phyloP scores from a whole-genome alignment of 2,329 filamentous ascomycete species.

The Endocalyx cinctus region DNA sequence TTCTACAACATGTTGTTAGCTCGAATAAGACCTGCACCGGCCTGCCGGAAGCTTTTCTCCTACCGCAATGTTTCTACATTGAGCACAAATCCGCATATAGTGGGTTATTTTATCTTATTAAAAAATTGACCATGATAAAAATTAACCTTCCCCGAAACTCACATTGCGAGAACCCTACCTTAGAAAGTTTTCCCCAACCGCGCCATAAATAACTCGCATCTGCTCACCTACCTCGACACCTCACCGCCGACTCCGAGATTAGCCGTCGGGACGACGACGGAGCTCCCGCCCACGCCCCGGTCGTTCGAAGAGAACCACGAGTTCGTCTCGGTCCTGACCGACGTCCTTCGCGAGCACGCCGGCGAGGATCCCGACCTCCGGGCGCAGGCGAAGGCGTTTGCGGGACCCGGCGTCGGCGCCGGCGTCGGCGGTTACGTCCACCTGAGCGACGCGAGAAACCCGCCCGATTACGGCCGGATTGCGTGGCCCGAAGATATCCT shows the following conservation, averaged over 20 bases:
- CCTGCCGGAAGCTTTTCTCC: constrained; percentile 11
- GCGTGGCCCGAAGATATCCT: constrained; percentile 68
- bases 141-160: too few species aligned
- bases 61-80: constrained; percentile 41
- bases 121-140: too few species aligned
- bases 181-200: constrained; percentile 57
- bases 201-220: constrained; percentile 39
- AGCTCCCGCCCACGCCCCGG: constrained; percentile 56
- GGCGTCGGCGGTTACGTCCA: constrained; percentile 61
- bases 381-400: constrained; percentile 56
- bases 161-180: too few species aligned
- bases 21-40: constrained; percentile 20
- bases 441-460: constrained; percentile 59
- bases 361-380: constrained; percentile 51
- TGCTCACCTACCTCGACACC: constrained; percentile 57
- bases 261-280: constrained; percentile 55
- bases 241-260: constrained; percentile 49
- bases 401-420: constrained; percentile 53
- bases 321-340: constrained; percentile 56
- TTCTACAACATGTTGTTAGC: constrained; percentile 34
- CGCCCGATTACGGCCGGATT: constrained; percentile 63
- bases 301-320: constrained; percentile 55
- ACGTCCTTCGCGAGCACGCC: constrained; percentile 52
- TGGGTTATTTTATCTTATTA: constrained; percentile 33
- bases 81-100: constrained; percentile 49